Evolutionary conservation across 352 stramenopile species (phyloP), one percentile per base, ranked within the genome.

Genomic region (Pythium myriotylum): DNA sequence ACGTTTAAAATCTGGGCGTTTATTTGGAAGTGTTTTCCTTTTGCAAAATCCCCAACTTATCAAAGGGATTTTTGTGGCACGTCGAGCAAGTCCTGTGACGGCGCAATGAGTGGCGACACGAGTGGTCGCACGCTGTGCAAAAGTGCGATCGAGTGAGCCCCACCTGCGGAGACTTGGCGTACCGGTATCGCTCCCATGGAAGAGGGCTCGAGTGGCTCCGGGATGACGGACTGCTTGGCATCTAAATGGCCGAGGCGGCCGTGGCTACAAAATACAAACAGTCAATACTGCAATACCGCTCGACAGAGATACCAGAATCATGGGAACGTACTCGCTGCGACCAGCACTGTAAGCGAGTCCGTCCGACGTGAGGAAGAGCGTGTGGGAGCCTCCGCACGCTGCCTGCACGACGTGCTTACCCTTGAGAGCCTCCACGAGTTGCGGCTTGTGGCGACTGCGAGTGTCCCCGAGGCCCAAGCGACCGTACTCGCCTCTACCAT

Each of bases 381-480:
- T 96, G 80, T 97, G 90, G 2, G 69, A 68, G n/a, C 69, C 69
- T 48, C 85, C 85, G n/a, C 81, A 91, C 12, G 85, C 81, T 29
- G 81, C 85, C 49, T 94, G 82, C 43, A 92, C 84, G 26, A 94
- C 71, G 1, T 50, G 65, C 56, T 91, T 74, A 17, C 61, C 76
- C 63, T 86, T 74, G 23, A 94, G 27, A 13, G 83, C 79, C 45
- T 91, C 75, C 16, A 90, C 84, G 60, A 86, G 73, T 42, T 88
- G 76, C 29, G 84, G 81, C 27, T 68, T 70, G 45, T 81, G 87
- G 37, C 80, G 81, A 68, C 82, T 90, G 56, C 80, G 78, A 24
- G 77, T 87, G 50, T 94, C 86, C 19, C 89, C 87, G 13, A 97
- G 89, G 6, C 92, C 92, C 0, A 97, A 74, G 24, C 91, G 79